phyloP scores from a whole-genome alignment of 768 basidiomycete genomes.

The Sporobolomyces roseus region DNA sequence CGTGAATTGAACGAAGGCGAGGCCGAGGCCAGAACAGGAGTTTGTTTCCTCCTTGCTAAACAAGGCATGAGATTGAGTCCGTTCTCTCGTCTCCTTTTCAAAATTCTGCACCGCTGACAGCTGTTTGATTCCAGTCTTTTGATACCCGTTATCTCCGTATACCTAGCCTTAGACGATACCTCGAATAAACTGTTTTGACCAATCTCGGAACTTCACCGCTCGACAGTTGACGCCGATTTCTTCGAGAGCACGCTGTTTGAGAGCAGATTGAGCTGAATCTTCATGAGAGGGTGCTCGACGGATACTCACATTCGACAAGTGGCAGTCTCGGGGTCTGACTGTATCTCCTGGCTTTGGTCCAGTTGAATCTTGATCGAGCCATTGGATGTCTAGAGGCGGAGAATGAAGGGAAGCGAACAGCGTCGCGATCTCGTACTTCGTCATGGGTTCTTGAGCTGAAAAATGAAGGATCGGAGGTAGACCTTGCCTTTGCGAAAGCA shows the following conservation, averaged over 20 bases:
- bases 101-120: neutral
- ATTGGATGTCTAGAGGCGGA: slow-evolving; percentile 66
- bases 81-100: slow-evolving; percentile 47
- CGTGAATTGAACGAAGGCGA: slow-evolving; percentile 68
- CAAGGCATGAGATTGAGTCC: slow-evolving; percentile 78
- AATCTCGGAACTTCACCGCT: neutral
- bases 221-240: neutral
- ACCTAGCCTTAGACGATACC: too few relatives aligned
- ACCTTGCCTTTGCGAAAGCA: neutral
- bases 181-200: neutral
- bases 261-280: neutral
- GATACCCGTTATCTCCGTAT: too few relatives aligned
- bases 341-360: slow-evolving; percentile 61
- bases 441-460: slow-evolving; percentile 72
- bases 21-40: slow-evolving; percentile 62
- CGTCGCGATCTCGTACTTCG: slow-evolving; percentile 89
- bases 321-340: slow-evolving; percentile 72
- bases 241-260: neutral
- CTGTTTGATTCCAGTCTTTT: too few relatives aligned
- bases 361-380: slow-evolving; percentile 56
- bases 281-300: too few relatives aligned
- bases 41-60: slow-evolving; percentile 64
- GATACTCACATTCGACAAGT: slow-evolving; percentile 55
- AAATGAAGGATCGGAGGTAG: slow-evolving; percentile 79
- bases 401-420: slow-evolving; percentile 68